These are phyloP conservation scores for Akanthomyces muscarius DNA, from an alignment of 2,329 filamentous ascomycete genomes.

Conservation along the genomic window DNA sequence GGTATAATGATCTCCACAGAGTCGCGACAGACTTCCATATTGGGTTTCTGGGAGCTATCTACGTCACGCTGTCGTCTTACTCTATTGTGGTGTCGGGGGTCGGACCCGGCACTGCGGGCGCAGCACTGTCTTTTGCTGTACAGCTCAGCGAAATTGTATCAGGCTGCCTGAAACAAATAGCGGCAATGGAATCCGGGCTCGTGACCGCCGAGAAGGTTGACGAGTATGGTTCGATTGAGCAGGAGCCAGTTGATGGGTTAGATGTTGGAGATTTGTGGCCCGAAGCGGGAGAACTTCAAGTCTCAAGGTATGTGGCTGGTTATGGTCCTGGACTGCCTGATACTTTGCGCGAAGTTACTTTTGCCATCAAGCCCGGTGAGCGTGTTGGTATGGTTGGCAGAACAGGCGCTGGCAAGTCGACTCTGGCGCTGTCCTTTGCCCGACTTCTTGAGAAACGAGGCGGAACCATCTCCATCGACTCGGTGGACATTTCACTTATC, in stretches of 20 bases:
- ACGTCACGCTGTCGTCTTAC: constrained; percentile 55
- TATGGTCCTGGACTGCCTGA: constrained; percentile 64
- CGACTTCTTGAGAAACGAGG: neutral
- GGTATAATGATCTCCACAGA: constrained; percentile 64
- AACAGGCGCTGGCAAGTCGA: constrained; percentile 10
- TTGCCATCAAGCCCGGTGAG: constrained; percentile 56
- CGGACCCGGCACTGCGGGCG: constrained; percentile 62
- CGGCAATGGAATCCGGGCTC: constrained; percentile 66
- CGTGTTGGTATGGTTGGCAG: constrained; percentile 41
- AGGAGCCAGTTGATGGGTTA: constrained; percentile 54
- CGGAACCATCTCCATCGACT: neutral
- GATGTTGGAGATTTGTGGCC: constrained; percentile 64
- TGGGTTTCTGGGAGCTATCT: constrained; percentile 58
- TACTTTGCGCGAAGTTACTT: constrained; percentile 60
- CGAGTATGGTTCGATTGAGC: constrained; percentile 62
- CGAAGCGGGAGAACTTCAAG: constrained; percentile 60
- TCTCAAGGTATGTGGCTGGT: constrained; percentile 59
- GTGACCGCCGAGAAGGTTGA: constrained; percentile 65
- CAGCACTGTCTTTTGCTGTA: constrained; percentile 63
- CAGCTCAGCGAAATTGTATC: constrained; percentile 56
- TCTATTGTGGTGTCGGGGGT: constrained; percentile 56
- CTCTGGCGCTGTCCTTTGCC: neutral
- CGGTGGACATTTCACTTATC: constrained; percentile 52
- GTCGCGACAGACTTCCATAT: constrained; percentile 67
- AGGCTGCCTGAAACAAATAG: constrained; percentile 58